Evolutionary conservation across 2,329 filamentous ascomycete species (phyloP).

Genomic region (Gaeumannomyces tritici): DNA sequence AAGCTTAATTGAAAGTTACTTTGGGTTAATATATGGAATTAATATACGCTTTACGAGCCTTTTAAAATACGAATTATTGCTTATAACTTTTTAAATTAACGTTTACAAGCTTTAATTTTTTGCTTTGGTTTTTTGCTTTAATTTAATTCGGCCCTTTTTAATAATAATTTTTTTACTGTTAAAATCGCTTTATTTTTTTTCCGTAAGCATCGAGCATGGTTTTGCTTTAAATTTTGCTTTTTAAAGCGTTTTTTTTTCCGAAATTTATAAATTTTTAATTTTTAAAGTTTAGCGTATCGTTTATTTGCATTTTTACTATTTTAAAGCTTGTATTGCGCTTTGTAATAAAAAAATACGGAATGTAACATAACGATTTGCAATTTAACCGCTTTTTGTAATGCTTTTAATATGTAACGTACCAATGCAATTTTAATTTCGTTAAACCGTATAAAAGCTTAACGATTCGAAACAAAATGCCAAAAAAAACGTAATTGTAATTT

Average conservation of each 20-base stretch:
- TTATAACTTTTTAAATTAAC: neutral
- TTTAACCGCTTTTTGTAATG: too few species aligned
- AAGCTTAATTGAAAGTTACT: neutral
- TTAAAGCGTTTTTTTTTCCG: neutral
- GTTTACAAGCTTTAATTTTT: neutral
- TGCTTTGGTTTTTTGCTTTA: neutral
- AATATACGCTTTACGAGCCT: neutral
- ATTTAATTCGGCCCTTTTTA: too few species aligned
- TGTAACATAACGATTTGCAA: too few species aligned
- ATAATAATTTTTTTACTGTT: too few species aligned
- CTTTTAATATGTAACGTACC: neutral
- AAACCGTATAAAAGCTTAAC: neutral
- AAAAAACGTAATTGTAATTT: too few species aligned
- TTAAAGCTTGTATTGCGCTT: too few species aligned
- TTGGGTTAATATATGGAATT: neutral
- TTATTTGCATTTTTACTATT: too few species aligned
- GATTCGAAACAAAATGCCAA: too few species aligned
- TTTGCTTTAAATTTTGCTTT: neutral
- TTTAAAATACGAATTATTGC: neutral
- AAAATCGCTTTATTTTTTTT: too few species aligned
- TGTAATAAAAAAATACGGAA: too few species aligned
- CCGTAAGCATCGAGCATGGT: too few species aligned
- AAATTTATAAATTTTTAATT: neutral
- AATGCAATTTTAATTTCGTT: neutral
- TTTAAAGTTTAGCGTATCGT: too few species aligned